Conservation (phyloP, 2,329 filamentous ascomycete species). For the Cladophialophora exuberans region DNA sequence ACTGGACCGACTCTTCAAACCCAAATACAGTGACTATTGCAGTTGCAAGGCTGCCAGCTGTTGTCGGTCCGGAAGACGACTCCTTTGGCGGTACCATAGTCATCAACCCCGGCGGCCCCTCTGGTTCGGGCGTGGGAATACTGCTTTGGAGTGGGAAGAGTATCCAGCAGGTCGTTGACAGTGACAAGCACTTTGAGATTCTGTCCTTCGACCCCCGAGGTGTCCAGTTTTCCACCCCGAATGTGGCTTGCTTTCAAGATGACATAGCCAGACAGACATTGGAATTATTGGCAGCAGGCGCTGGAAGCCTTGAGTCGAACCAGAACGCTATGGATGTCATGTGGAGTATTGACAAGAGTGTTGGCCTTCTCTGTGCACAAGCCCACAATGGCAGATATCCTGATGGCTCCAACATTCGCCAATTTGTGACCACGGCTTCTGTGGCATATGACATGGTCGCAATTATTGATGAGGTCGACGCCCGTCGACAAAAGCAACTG, state of each 20-base stretch:
- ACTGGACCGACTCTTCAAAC: constrained; percentile 45
- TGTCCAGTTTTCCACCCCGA: constrained; percentile 41
- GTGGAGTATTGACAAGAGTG: constrained; percentile 28
- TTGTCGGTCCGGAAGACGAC: constrained; percentile 40
- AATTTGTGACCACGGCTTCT: constrained; percentile 38
- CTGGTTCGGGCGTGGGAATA: constrained; percentile 42
- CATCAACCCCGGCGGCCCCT: constrained; percentile 51
- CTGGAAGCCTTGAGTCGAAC: constrained; percentile 24
- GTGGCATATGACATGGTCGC: constrained; percentile 44
- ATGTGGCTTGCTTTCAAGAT: constrained; percentile 34
- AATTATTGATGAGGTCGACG: constrained; percentile 37
- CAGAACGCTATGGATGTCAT: constrained; percentile 25
- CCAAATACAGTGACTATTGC: constrained; percentile 46
- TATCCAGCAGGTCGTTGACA: constrained; percentile 36
- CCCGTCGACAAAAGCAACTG: constrained; percentile 24
- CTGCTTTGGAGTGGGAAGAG: constrained; percentile 29
- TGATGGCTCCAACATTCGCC: constrained; percentile 35
- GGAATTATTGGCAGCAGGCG: constrained; percentile 9
- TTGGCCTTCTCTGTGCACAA: constrained; percentile 26
- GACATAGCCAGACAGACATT: constrained; percentile 14
- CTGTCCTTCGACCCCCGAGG: constrained; percentile 50
- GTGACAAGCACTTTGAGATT: constrained; percentile 47
- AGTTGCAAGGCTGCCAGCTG: constrained; percentile 52
- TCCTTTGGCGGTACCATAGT: constrained; percentile 52
- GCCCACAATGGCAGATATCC: constrained; percentile 30